Base-by-base conservation (phyloP, 305 asterid genomes). In the Fraxinus xanthoxyloides region DNA sequence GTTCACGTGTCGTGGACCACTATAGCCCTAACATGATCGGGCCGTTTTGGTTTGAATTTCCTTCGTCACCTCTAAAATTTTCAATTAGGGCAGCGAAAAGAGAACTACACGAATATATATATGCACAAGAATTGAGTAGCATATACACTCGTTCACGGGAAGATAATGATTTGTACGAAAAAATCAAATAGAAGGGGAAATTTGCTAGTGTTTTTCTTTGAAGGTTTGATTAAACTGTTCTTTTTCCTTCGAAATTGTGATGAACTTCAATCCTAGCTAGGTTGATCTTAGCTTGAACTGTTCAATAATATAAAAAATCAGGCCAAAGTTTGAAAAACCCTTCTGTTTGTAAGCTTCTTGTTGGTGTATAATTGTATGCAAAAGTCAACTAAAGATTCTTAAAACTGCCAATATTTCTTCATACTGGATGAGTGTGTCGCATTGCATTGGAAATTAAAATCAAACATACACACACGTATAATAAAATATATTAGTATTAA, bases 351-450 rank as follows among this genome's bases (percentile, higher is more conserved):
- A 87, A 81, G 88, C 75, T 86, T 77, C 83, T 86, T 35, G 51
- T 85, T 85, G 79, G 90, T 86, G 83, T 40, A 40, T 87, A 75
- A 74, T 85, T 86, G 85, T 76, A 76, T 24, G 85, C 87, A 84
- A 88, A 92, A 90, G 93, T 90, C 93, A 92, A 91, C 81, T 79
- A 79, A 59, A 82, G 80, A 85, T 83, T 84, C 63, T 5, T 17
- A 51, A 51, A 51, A 80, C 32, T 74, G 23, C 51, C 63, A 75
- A 28, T 28, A 28, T 76, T 24, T 76, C 63, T 59, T 48, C 38
- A 51, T 4, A 48, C 43, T 31, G 23, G 31, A 67, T 10, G 36
- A 46, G 34, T 78, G 77, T 79, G 81, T 79, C 77, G 75, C 59
- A 80, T 61, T 61, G 79, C 81, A 43, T 87, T 81, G 94, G 93